Evolutionary conservation across 192 early-diverging fungal genomes (phyloP).

Genomic region (Lunasporangiospora selenospora): DNA sequence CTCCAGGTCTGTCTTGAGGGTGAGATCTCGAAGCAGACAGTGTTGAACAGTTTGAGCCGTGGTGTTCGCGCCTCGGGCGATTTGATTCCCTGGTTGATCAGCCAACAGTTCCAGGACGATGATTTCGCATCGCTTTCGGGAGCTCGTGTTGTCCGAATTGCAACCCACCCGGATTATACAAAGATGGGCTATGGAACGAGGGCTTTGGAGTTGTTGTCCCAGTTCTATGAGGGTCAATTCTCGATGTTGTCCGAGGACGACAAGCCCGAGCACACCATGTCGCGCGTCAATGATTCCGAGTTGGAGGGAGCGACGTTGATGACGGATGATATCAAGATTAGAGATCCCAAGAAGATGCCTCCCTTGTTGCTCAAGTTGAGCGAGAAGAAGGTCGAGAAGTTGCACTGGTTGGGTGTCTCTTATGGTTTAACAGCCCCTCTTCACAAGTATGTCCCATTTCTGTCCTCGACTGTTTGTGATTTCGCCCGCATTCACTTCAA

Average conservation of each 20-base stretch:
- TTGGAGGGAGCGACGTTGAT: conserved; percentile 51
- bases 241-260: conserved; percentile 67
- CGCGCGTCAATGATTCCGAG: conserved; percentile 60
- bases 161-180: conserved; percentile 96
- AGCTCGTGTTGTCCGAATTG: conserved; percentile 96
- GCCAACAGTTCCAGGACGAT: conserved; percentile 96
- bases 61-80: conserved; percentile 92
- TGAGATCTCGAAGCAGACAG: conserved; percentile 87
- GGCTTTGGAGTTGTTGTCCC: conserved; percentile 84
- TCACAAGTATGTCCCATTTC: conserved; percentile 64
- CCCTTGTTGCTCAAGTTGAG: conserved; percentile 86
- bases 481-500: background rate
- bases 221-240: conserved; percentile 89
- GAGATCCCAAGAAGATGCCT: conserved; percentile 92
- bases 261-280: conserved; percentile 57
- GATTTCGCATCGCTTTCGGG: conserved; percentile 96
- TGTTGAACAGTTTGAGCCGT: conserved; percentile 81
- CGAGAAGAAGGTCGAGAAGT: conserved; percentile 77
- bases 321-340: conserved; percentile 81
- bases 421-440: conserved; percentile 89
- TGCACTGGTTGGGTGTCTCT: conserved; percentile 97
- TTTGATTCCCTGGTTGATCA: conserved; percentile 96
- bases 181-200: conserved; percentile 97
- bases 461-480: background rate
- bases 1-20: conserved; percentile 92